phyloP scores from a whole-genome alignment of 1,284 basidiomycete species.

The Malassezia restricta region DNA sequence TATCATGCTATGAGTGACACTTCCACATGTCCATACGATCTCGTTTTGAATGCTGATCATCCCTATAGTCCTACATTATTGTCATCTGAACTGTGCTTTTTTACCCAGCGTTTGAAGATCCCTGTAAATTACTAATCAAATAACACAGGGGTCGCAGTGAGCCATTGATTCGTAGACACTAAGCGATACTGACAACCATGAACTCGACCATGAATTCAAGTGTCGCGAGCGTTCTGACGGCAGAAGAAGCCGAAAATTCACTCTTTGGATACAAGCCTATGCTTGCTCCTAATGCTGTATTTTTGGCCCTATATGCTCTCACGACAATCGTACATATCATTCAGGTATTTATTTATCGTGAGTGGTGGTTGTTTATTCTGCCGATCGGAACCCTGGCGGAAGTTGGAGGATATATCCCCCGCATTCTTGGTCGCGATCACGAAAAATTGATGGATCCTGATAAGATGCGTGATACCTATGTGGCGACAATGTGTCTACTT shows the following conservation, averaged over 20 bases:
- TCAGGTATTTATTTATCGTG: constrained; percentile 8
- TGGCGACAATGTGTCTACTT: constrained; percentile 22
- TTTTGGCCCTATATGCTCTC: constrained; percentile 14
- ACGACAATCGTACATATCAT: constrained; percentile 3
- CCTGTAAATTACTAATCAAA: no score
- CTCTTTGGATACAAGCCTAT: constrained; percentile 18
- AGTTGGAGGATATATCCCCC: constrained; percentile 11
- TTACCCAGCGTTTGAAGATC: no score
- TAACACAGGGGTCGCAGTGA: no score
- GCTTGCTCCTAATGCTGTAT: constrained; percentile 10
- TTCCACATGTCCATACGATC: no score
- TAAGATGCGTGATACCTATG: constrained; percentile 15
- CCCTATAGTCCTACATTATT: no score
- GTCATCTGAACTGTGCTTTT: no score
- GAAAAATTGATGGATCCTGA: neutral
- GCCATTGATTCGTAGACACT: no score
- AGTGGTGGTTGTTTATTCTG: constrained; percentile 19
- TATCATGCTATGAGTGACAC: neutral
- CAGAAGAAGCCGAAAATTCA: neutral
- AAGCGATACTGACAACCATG: no score
- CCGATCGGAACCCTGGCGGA: constrained; percentile 18
- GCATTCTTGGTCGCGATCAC: constrained; percentile 20
- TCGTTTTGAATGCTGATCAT: no score
- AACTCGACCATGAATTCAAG: no score
- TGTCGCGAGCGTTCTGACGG: neutral